Evolutionary conservation across 2,329 filamentous ascomycete species (phyloP), one percentile per base, ranked within the genome.

Genomic region (Fusarium oxysporum): DNA sequence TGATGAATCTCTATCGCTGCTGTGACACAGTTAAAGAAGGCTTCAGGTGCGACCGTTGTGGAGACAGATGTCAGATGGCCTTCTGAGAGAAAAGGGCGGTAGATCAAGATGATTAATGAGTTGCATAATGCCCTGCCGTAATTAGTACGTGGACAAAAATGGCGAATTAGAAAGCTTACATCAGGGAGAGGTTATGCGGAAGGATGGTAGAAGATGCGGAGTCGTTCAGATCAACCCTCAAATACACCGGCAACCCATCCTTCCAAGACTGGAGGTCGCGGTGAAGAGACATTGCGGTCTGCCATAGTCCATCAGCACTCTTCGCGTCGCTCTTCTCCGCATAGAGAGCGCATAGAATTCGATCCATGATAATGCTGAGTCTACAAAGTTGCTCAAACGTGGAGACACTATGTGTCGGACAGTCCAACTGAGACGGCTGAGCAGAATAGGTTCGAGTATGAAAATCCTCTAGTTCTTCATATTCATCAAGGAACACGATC

Each of bases 401-500:
- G 0, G 84, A 84, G 2, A 85, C 78, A 47, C 80, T 82, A 45
- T 84, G 83, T 8, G 80, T 77, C 4, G 84, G 83, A 0, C 72
- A 81, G 3, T 77, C 83, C 23, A 78, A 70, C 40, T 77, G 82
- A n/a, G 23, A 70, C 16, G 57, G 73, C 17, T 38, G 70, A 35
- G 71, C 54, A 0, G 80, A 75, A 74, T 82, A 86, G 0, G 82
- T 81, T 54, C 84, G 83, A 1, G 83, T 85, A 30, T 78, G 78
- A 80, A 84, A 89, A 12, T 81, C 77, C 54, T 88, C 86, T 0
- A 86, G 78, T 70, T 89, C 87, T 48, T 89, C 87, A 32, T 82
- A 88, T 0, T 81, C 81, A 53, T 87, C 85, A 0, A 82, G 76
- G 32, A 87, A 86, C 5, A 77, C 75, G n/a, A 86, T 80, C 0